These are phyloP conservation scores for Solanum okadae DNA, from an alignment of 257 asterid genomes.

Conservation along the genomic window DNA sequence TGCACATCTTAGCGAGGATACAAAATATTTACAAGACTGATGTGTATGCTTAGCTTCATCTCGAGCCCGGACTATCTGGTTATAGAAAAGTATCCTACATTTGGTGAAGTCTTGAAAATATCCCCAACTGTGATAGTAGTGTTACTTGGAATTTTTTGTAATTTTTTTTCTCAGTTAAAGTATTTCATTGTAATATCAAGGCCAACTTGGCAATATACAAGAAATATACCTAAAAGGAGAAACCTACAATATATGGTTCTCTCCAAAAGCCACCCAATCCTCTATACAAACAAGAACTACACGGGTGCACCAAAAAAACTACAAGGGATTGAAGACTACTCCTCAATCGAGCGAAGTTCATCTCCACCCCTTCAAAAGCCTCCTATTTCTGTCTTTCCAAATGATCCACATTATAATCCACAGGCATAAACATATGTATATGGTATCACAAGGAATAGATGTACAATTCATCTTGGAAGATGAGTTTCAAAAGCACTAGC, in stretches of 20 bases:
- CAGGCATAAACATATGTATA: background rate
- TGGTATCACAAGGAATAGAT: background rate
- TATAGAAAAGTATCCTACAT: background rate
- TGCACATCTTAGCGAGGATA: background rate
- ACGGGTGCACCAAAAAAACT: background rate
- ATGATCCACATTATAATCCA: background rate
- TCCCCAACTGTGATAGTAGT: background rate
- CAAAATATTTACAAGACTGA: background rate
- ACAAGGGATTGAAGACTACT: background rate
- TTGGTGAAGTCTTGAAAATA: background rate
- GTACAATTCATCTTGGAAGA: background rate
- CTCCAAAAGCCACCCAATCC: no score
- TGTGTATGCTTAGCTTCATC: background rate
- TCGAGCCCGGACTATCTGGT: background rate
- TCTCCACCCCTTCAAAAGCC: background rate
- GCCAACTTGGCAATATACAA: no score
- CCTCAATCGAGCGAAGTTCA: background rate
- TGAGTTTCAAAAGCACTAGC: background rate
- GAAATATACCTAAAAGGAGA: no score
- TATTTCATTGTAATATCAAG: no score
- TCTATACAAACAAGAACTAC: no score
- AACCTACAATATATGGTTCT: no score
- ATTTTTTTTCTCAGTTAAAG: no score
- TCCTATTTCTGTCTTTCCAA: background rate
- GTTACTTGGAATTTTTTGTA: background rate